Evolutionary conservation across 345 rosid species (phyloP).

Genomic region (Punica granatum): DNA sequence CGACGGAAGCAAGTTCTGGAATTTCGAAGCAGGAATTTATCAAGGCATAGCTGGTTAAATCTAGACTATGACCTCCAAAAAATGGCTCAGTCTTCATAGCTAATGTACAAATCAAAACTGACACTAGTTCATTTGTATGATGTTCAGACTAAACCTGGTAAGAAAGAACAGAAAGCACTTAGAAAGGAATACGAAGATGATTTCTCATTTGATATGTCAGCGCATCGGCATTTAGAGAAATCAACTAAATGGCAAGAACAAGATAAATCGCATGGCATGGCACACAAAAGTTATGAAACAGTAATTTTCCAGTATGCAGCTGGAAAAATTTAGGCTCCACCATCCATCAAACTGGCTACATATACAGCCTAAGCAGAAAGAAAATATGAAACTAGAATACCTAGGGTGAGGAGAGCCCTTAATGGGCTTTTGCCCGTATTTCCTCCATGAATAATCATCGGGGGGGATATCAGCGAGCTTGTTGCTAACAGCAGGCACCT

Average conservation of each 20-base stretch:
- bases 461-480: slow-evolving; percentile 85
- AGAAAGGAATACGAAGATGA: not conserved
- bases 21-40: not conserved
- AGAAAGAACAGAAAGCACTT: not conserved
- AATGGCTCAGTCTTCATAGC: not conserved
- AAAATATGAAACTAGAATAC: slow-evolving; percentile 21
- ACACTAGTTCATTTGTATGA: not conserved
- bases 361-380: no score
- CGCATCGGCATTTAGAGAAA: not conserved
- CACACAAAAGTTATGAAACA: not conserved
- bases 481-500: slow-evolving; percentile 76
- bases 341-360: slow-evolving; percentile 3
- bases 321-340: not conserved
- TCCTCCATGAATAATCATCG: slow-evolving; percentile 80
- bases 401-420: slow-evolving; percentile 87
- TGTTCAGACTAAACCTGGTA: not conserved
- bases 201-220: not conserved
- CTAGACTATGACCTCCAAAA: not conserved
- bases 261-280: not conserved
- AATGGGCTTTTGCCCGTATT: slow-evolving; percentile 79
- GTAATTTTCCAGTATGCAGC: not conserved
- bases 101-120: not conserved
- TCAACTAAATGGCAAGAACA: not conserved
- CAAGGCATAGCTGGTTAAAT: not conserved
- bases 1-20: not conserved